A percentile compares a stretch with the other conserved stretches of the same genome.
Evolutionary conservation across 1,284 basidiomycete genomes (phyloP).

Genomic region (Cryptococcus sp.): DNA sequence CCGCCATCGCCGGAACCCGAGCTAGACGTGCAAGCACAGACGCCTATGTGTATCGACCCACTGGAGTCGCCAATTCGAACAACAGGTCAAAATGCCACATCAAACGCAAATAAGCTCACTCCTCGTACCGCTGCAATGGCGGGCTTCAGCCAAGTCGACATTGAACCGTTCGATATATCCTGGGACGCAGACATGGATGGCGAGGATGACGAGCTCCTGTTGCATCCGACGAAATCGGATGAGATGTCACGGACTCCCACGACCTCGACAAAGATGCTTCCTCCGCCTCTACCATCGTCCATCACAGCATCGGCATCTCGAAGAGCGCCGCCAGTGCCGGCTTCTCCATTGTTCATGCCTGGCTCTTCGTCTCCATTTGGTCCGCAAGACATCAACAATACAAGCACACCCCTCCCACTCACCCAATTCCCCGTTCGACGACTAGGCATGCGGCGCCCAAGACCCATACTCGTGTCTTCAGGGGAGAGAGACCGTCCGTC

Average conservation of each 20-base stretch:
- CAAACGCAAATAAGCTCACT: slow-evolving; percentile 17
- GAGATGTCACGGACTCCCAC: neutral
- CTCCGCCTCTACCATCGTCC: slow-evolving; percentile 17
- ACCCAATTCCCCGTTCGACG: slow-evolving; percentile 19
- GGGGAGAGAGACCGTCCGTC: neutral
- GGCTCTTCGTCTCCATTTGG: neutral
- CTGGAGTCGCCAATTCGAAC: neutral
- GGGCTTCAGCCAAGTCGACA: slow-evolving; percentile 45
- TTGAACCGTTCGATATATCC: slow-evolving; percentile 32
- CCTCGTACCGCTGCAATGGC: slow-evolving; percentile 40
- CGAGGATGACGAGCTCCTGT: slow-evolving; percentile 14
- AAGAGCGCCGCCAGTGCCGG: neutral
- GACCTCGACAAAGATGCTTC: slow-evolving; percentile 5
- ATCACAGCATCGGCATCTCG: neutral
- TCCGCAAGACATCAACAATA: neutral
- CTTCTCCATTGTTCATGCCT: slow-evolving; percentile 3
- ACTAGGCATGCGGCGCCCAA: slow-evolving; percentile 11
- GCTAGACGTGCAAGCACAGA: too few species aligned
- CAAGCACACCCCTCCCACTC: slow-evolving; percentile 3
- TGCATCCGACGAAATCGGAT: neutral
- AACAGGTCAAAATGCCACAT: neutral
- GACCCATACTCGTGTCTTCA: slow-evolving; percentile 13
- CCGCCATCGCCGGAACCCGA: slow-evolving; percentile 1
- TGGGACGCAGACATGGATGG: slow-evolving; percentile 36
- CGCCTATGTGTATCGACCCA: too few species aligned